Conservation (phyloP, 371 early-diverging fungal species). For the Gilbertella persicaria region DNA sequence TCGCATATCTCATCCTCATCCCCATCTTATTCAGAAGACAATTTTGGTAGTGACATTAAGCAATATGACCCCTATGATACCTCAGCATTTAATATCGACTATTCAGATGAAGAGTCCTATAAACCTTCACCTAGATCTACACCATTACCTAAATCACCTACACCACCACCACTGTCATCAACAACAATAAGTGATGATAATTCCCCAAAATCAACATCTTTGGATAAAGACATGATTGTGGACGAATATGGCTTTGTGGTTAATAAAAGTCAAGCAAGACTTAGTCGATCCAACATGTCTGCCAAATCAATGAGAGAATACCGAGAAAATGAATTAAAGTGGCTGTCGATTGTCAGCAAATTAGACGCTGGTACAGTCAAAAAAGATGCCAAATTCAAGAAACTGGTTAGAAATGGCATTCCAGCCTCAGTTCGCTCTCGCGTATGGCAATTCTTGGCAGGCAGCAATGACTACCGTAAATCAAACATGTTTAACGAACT, state of each 20-base stretch:
- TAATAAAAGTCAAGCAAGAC: conserved; percentile 11
- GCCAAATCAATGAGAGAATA: conserved; percentile 48
- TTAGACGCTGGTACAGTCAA: conserved; percentile 49
- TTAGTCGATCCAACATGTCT: conserved; percentile 25
- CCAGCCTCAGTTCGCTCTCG: conserved; percentile 74
- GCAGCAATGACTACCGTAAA: conserved; percentile 47
- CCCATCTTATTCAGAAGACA: conserved; percentile 1
- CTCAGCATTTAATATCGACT: conserved; percentile 45
- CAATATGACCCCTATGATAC: conserved; percentile 25
- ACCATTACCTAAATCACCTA: background rate
- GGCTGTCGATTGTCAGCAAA: conserved; percentile 45
- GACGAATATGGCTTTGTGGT: conserved; percentile 65
- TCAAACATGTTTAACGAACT: conserved; percentile 26
- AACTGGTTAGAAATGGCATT: conserved; percentile 73
- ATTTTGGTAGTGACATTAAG: background rate
- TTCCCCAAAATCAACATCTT: background rate
- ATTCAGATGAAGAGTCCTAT: conserved; percentile 38
- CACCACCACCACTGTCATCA: background rate
- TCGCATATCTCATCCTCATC: conserved; percentile 1
- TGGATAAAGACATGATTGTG: conserved; percentile 15
- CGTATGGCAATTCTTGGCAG: conserved; percentile 75
- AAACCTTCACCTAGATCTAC: background rate
- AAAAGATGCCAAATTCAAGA: conserved; percentile 59
- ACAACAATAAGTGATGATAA: background rate
- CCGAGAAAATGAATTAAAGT: conserved; percentile 54